Evolutionary conservation across 1,139 yeast genomes (phyloP), one percentile per base, ranked within the genome.

Genomic region (Suhomyces coccinellae): DNA sequence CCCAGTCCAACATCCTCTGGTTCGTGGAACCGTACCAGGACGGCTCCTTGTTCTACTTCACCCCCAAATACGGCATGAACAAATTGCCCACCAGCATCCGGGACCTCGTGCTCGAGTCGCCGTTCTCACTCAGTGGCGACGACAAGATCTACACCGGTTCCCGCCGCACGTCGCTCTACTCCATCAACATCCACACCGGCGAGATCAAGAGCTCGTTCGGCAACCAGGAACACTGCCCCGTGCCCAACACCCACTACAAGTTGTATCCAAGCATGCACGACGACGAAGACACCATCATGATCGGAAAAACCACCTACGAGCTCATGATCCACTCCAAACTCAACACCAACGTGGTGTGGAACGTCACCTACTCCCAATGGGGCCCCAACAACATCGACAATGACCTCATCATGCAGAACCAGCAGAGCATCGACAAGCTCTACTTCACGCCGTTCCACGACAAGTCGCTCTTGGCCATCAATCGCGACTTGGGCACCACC

Each of bases 91-190:
- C 95, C 0, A 78, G 90, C 15, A 87, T 95, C 33, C 82, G 82
- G 53, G 87, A 87, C 52, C 71, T 93, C 51, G 91, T 93, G 0
- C 65, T 81, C 52, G 87, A 87, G 54, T 87, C 97, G 3, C 99
- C 99, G 0, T 85, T 87, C 60, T 81, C 87, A 4, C 63, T 85
- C 16, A 76, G 77, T 48, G 95, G 90, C 15, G 97, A 89, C 57
- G 95, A 90, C 60, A 89, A 87, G 57, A 80, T 90, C 4, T 93
- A 90, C 63, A 91, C 97, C 0, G 99, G 99, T 2, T 77, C 84
- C 6, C 73, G 95, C 49, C 80, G 77, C 41, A 84, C 98, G 0
- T 82, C 91, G 1, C 73, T 93, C 47, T 87, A 84, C 58, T 80
- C 88, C 5, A 75, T 93, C 29, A 83, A 91, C 60, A 77, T 90